Evolutionary conservation across 192 early-diverging fungal species (phyloP).

Genomic region (Entophlyctis luteolus): DNA sequence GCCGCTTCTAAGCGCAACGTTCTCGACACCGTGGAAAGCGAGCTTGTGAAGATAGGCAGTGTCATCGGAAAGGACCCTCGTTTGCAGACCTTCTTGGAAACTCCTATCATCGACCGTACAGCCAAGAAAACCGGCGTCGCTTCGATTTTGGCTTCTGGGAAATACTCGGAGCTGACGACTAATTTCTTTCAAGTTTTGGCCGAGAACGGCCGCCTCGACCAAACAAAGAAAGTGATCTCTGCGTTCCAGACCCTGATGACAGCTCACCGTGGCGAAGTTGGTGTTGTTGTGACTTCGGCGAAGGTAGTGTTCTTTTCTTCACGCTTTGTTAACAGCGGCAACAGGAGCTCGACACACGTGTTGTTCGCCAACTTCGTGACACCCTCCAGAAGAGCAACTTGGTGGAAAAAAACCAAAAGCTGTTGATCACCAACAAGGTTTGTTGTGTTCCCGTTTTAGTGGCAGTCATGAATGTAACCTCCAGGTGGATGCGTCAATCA

Average conservation of each 20-base stretch:
- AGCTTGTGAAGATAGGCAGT: conserved; percentile 66
- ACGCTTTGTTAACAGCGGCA: not conserved
- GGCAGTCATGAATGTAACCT: not conserved
- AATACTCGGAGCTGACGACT: conserved; percentile 74
- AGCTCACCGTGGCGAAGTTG: conserved; percentile 83
- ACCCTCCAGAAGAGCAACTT: conserved; percentile 78
- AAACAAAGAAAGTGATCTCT: conserved; percentile 75
- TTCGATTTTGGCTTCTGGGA: conserved; percentile 58
- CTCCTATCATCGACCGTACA: conserved; percentile 78
- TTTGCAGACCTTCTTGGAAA: conserved; percentile 72
- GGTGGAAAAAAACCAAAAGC: conserved; percentile 73
- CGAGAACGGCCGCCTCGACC: conserved; percentile 90
- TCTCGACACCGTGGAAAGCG: conserved; percentile 78
- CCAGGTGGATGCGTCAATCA: conserved; percentile 81
- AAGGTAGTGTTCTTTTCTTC: conserved; percentile 49
- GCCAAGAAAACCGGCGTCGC: conserved; percentile 75
- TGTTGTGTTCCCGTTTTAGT: not conserved
- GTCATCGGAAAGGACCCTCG: conserved; percentile 69
- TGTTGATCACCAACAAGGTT: conserved; percentile 83
- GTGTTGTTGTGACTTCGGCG: conserved; percentile 84
- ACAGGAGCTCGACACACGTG: conserved; percentile 73
- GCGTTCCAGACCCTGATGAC: conserved; percentile 80
- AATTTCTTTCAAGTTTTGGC: conserved; percentile 90
- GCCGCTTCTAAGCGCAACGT: conserved; percentile 81
- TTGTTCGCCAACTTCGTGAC: conserved; percentile 67